Conservation (phyloP, 257 asterid species). For the Thymus quinquecostatus region DNA sequence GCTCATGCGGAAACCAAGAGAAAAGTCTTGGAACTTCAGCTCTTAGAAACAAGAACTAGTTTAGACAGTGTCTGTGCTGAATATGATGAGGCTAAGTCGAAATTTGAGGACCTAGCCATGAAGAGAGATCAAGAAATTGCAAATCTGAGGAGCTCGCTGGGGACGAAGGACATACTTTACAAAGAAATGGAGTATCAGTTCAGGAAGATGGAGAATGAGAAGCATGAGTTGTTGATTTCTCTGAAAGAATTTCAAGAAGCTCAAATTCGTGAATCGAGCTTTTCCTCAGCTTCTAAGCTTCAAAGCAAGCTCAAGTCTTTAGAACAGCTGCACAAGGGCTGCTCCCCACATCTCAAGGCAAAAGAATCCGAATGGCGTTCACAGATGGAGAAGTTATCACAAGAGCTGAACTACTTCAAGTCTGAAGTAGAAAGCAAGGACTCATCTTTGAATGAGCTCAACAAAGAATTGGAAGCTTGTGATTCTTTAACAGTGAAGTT, state of each 20-base stretch:
- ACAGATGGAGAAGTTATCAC: constrained; percentile 50
- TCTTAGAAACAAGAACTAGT: constrained; percentile 54
- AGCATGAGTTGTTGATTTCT: constrained; percentile 56
- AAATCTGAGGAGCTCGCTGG: constrained; percentile 59
- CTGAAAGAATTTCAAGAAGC: constrained; percentile 78
- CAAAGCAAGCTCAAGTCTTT: constrained; percentile 66
- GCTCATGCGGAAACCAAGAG: constrained; percentile 84
- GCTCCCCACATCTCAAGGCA: constrained; percentile 54
- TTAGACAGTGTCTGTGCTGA: constrained; percentile 65
- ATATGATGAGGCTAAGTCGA: constrained; percentile 66
- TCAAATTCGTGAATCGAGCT: constrained; percentile 66
- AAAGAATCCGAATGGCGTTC: constrained; percentile 76
- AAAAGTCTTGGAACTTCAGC: constrained; percentile 61
- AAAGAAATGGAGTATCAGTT: constrained; percentile 88
- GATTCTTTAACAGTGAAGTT: constrained; percentile 56
- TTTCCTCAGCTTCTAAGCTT: constrained; percentile 70
- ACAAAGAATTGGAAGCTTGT: constrained; percentile 61
- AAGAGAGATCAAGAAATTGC: constrained; percentile 81
- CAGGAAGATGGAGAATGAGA: constrained; percentile 74
- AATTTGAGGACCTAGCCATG: constrained; percentile 51
- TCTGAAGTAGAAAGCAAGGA: constrained; percentile 52
- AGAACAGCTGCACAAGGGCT: constrained; percentile 64
- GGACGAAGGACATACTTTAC: constrained; percentile 62
- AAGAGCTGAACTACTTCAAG: constrained; percentile 51
- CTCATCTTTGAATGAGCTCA: constrained; percentile 50